Conservation (phyloP, 305 asterid genomes). For the Fraxinus nigra region DNA sequence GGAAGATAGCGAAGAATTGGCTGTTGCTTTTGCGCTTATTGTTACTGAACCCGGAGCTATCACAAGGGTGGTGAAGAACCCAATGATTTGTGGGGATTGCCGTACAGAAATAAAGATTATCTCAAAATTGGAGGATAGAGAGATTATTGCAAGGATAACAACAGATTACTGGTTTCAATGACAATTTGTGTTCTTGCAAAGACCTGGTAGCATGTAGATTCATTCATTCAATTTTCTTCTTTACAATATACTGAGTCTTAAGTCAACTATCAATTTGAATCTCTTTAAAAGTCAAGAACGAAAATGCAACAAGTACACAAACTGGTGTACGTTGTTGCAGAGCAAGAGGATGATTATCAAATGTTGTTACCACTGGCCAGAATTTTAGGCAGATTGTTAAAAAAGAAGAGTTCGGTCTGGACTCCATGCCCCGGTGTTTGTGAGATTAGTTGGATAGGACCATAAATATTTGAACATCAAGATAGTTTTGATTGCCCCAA, state of each 20-base stretch:
- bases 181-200: too few species aligned
- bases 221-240: not conserved
- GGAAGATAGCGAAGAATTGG: conserved; percentile 70
- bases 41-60: conserved; percentile 42
- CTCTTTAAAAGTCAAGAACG: not conserved
- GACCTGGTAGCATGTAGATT: conserved; percentile 5
- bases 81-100: too few species aligned
- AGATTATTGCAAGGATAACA: conserved; percentile 67
- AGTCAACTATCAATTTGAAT: not conserved
- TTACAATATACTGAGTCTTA: too few species aligned
- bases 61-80: conserved; percentile 12
- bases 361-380: not conserved
- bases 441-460: not conserved
- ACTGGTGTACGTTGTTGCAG: not conserved
- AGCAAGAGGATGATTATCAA: not conserved
- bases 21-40: conserved; percentile 57
- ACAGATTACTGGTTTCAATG: conserved; percentile 31
- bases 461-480: not conserved
- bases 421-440: not conserved
- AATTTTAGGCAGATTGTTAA: not conserved
- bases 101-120: too few species aligned
- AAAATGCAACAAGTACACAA: not conserved
- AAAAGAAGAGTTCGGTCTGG: not conserved
- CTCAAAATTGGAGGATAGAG: conserved; percentile 19
- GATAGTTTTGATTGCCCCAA: not conserved